phyloP scores from a whole-genome alignment of 2,329 filamentous ascomycete genomes.

The Pezicula carpinea region DNA sequence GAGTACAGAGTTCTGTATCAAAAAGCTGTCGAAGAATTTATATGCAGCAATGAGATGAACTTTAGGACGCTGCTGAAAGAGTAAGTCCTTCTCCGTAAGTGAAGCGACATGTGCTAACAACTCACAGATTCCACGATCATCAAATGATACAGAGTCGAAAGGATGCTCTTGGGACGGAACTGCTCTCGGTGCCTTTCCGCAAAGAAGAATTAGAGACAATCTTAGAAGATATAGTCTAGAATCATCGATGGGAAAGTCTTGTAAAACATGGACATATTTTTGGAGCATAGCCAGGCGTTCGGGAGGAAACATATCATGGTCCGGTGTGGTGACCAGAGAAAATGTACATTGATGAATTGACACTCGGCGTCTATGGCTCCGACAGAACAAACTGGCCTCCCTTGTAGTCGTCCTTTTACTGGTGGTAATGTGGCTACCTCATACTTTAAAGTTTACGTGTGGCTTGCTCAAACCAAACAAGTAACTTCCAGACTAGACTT shows the following conservation, averaged over 20 bases:
- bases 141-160: slow-evolving; percentile 92
- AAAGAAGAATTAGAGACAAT: slow-evolving; percentile 86
- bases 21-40: slow-evolving; percentile 94
- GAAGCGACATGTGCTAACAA: slow-evolving; percentile 22
- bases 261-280: neutral
- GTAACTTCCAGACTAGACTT: too few relatives aligned
- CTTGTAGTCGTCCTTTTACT: too few relatives aligned
- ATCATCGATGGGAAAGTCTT: slow-evolving; percentile 3
- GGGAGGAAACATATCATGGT: too few relatives aligned
- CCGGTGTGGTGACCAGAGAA: too few relatives aligned
- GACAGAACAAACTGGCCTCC: too few relatives aligned
- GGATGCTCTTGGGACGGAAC: slow-evolving; percentile 78
- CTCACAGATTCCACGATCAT: slow-evolving; percentile 82
- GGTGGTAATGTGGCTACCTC: too few relatives aligned
- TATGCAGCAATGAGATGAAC: slow-evolving; percentile 93
- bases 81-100: slow-evolving; percentile 39
- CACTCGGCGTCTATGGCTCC: too few relatives aligned
- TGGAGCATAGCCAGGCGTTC: slow-evolving; percentile 10
- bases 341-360: too few relatives aligned
- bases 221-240: slow-evolving; percentile 64
- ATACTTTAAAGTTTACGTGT: too few relatives aligned
- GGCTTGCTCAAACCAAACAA: too few relatives aligned
- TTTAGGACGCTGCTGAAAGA: slow-evolving; percentile 93
- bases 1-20: slow-evolving; percentile 92
- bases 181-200: slow-evolving; percentile 78